Evolutionary conservation across 2,329 filamentous ascomycete species (phyloP).

Genomic region (Fusarium sublunatum): DNA sequence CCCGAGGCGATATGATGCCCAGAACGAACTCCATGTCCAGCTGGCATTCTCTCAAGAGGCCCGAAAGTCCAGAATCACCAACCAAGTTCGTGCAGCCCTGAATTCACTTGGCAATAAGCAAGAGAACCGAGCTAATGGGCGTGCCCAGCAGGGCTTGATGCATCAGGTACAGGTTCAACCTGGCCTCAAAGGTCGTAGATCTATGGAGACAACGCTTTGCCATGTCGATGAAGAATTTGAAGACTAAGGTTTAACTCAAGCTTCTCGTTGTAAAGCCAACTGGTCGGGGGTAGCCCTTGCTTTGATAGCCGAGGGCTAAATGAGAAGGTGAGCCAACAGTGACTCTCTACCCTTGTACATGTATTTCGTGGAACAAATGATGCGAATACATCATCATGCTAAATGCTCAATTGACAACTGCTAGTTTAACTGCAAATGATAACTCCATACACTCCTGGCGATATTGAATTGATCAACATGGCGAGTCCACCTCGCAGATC

Average conservation of each 20-base stretch:
- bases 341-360: background rate
- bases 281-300: too few species aligned
- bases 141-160: background rate
- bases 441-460: conserved; percentile 32
- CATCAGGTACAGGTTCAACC: background rate
- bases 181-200: background rate
- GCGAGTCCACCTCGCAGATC: conserved; percentile 18
- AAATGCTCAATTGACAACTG: conserved; percentile 28
- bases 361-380: background rate
- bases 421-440: conserved; percentile 25
- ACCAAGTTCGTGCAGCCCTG: background rate
- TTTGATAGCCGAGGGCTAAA: background rate
- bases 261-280: background rate
- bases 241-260: background rate
- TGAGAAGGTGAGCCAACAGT: background rate
- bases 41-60: background rate
- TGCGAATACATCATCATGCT: conserved; percentile 22
- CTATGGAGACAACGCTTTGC: background rate
- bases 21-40: background rate
- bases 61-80: background rate
- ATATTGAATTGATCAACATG: conserved; percentile 17
- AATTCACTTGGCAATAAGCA: background rate
- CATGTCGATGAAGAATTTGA: background rate
- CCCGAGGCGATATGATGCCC: too few species aligned
- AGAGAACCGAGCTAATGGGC: background rate